Base-by-base conservation (phyloP, 108 stramenopile species). In the Conticribra weissflogii region DNA sequence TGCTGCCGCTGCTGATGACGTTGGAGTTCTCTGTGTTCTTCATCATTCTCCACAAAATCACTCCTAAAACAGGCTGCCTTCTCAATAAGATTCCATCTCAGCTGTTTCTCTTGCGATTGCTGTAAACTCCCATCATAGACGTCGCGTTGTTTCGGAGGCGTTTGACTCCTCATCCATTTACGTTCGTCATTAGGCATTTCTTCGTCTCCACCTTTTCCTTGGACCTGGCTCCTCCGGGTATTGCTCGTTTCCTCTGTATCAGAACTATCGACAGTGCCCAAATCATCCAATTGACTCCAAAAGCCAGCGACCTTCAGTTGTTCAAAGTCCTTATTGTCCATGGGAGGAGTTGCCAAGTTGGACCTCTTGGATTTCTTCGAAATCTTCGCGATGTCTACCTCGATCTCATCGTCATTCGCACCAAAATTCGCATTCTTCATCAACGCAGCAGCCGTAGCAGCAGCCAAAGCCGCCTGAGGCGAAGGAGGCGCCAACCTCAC, bases 231-330 rank as follows among this genome's bases (percentile, higher is more conserved):
- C 36, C 21, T 33, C 59, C 19, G 19, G 28, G 24, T 17, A 41
- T 41, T 5, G 36, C 36, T 46, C 19, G 55, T 36, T 9, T 30
- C 28, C 8, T 51, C 29, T 44, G 49, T 29, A 41, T 66, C 65
- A 45, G 51, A 48, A 15, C 48, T 52, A 25, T 64, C 51, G 24
- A 57, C 58, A 32, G 50, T 41, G 32, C 50, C 65, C 57, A 47
- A 45, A 14, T 46, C 62, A 53, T 78, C 76, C 9, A 78, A 48
- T 29, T 78, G 76, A 78, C 76, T 74, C 73, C 73, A 74, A 44
- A 74, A 74, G 4, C 73, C 73, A 16, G 73, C 73, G 16, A 74
- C 73, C 63, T 74, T 74, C 14, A 74, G 63, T 1, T 33, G 25
- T 45, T 74, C 73, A 57, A 57, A 68, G 22, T 68, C 56, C 16